Evolutionary conservation across 116 monocot species (phyloP), one percentile per base, ranked within the genome.

Genomic region (Papilionanthe hybrid): DNA sequence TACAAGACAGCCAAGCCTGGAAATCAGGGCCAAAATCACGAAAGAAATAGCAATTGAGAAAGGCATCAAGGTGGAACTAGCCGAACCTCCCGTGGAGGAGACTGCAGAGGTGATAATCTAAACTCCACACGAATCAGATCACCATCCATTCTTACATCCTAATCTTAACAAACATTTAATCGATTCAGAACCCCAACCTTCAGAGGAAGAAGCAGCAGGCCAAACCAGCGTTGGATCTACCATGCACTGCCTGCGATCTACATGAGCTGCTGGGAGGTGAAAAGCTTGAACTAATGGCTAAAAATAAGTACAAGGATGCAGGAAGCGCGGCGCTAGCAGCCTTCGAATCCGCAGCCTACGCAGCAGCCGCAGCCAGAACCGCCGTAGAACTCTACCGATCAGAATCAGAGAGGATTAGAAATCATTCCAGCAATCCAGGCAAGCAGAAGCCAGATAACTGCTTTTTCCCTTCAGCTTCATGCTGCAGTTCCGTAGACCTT

Each of bases 31-130:
- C 47, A 89, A 77, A 50, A 82, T 90, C n/a, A 77, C 81, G 5
- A 92, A 87, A 72, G 94, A 89, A 53, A 88, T 97, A 55, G 91
- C 94, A 1, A 45, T 83, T 0, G 91, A 92, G 85, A 87, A 87
- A 77, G 97, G 91, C 53, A 83, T 94, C 66, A 29, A 83, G 55
- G 49, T 97, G 17, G 81, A 85, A 47, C 69, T 79, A 3, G 71
- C 80, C 12, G 81, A 76, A 23, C 49, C 49, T 75, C 11, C 9
- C 12, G 49, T 11, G 25, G 45, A 75, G 25, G 45, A 75, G 5
- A 49, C 25, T 27, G 23, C 12, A 10, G 75, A 75, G 75, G 75
- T 75, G 37, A 42, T 43, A 42, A 37, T n/a, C 43, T 44, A n/a
- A 8, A 42, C 73, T 73, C 44, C 37, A 37, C 4, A 17, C 1